Percentiles rank a stretch among this genome's conserved stretches.
phyloP scores from a whole-genome alignment of 257 asterid species.

The Plantago major region DNA sequence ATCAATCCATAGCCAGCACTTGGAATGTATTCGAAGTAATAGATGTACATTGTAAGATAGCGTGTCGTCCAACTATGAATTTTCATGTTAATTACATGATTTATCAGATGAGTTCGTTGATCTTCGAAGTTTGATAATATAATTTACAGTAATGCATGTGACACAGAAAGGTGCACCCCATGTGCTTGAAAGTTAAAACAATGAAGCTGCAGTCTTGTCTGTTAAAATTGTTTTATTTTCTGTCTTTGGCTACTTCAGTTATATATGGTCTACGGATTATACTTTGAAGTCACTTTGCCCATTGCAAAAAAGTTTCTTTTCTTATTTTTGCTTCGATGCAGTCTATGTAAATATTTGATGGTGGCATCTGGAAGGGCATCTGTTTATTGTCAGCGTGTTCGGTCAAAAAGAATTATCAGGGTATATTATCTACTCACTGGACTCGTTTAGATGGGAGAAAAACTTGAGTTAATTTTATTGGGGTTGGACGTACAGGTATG shows the following conservation, averaged over 20 bases:
- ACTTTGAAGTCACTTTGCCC: not conserved
- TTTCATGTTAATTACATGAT: no score
- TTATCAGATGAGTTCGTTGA: constrained; percentile 2
- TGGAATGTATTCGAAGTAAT: no score
- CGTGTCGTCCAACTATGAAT: not conserved
- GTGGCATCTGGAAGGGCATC: constrained; percentile 94
- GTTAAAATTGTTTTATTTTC: constrained; percentile 5
- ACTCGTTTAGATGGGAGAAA: constrained; percentile 14
- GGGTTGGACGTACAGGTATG: constrained; percentile 53
- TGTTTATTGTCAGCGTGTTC: constrained; percentile 53
- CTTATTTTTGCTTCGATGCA: constrained; percentile 25
- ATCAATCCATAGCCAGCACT: no score
- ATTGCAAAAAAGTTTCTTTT: not conserved
- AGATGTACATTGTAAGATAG: no score
- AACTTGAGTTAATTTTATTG: constrained; percentile 23
- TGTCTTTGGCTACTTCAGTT: not conserved
- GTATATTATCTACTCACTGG: constrained; percentile 26
- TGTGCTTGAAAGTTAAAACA: not conserved
- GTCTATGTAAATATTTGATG: constrained; percentile 86
- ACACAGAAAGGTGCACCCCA: not conserved
- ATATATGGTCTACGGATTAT: not conserved
- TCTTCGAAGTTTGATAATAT: not conserved
- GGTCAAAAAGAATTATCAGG: constrained; percentile 45
- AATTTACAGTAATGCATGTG: not conserved
- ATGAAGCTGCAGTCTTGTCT: not conserved